Evolutionary conservation across 441 rosid genomes (phyloP).

Genomic region (Gossypium schwendimanii): DNA sequence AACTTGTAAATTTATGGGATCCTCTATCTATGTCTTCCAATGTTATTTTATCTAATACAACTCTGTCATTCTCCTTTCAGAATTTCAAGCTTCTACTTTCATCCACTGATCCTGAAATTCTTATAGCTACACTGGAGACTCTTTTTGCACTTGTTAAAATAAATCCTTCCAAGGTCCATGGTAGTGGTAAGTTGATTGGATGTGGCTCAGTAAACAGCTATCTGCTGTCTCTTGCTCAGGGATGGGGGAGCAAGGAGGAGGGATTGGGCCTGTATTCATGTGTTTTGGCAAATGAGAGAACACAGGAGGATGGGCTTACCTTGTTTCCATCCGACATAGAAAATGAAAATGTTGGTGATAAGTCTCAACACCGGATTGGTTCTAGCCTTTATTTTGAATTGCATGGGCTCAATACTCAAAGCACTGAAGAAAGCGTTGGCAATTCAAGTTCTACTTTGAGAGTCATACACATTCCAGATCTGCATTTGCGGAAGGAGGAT

Average conservation of each 20-base stretch:
- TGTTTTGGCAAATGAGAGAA: constrained; percentile 82
- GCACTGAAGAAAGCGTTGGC: constrained; percentile 26
- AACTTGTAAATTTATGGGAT: not conserved
- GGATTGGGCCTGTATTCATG: constrained; percentile 93
- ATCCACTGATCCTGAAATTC: constrained; percentile 95
- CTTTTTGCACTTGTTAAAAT: constrained; percentile 84
- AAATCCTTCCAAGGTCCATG: constrained; percentile 85
- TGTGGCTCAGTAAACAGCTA: constrained; percentile 82
- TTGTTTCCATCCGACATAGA: constrained; percentile 76
- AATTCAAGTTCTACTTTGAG: constrained; percentile 32
- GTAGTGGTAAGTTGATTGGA: constrained; percentile 76
- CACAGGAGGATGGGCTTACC: constrained; percentile 76
- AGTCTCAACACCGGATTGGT: constrained; percentile 70
- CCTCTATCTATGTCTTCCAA: not conserved
- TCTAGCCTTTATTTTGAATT: constrained; percentile 88
- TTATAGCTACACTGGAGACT: constrained; percentile 83
- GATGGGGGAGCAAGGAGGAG: constrained; percentile 99
- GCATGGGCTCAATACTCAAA: constrained; percentile 53
- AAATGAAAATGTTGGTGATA: constrained; percentile 47
- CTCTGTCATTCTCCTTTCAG: constrained; percentile 37
- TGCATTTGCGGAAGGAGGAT: constrained; percentile 83
- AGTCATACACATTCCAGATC: constrained; percentile 72
- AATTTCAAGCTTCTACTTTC: constrained; percentile 90
- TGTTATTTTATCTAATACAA: constrained; percentile 19
- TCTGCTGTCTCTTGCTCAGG: constrained; percentile 88